Conservation (phyloP, 139 green algal species). For the Penium margaritaceum region DNA sequence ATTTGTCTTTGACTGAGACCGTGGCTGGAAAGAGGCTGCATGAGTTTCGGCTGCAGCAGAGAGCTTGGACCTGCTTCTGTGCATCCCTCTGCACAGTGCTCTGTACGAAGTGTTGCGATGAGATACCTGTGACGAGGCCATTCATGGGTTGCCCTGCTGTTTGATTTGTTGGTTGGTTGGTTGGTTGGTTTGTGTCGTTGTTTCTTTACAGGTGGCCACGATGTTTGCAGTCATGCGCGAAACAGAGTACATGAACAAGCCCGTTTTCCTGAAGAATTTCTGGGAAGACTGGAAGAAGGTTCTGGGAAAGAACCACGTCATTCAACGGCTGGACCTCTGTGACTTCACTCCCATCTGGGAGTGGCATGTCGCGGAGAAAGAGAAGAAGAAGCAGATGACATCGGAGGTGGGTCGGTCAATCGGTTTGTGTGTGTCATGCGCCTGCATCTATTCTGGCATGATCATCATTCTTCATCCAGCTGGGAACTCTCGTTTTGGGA, state of each 20-base stretch:
- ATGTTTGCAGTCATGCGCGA: slow-evolving; percentile 95
- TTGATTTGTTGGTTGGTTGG: not conserved
- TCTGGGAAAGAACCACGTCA: slow-evolving; percentile 76
- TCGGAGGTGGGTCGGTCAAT: slow-evolving; percentile 67
- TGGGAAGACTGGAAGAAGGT: slow-evolving; percentile 86
- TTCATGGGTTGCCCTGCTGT: not conserved
- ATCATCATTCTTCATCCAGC: too few relatives aligned
- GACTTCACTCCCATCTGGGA: slow-evolving; percentile 95
- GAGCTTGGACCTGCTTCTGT: too few relatives aligned
- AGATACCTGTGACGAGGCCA: too few relatives aligned
- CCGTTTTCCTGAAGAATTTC: slow-evolving; percentile 85
- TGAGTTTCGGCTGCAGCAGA: too few relatives aligned
- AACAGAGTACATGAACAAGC: slow-evolving; percentile 92
- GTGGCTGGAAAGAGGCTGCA: too few relatives aligned
- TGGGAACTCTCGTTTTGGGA: too few relatives aligned
- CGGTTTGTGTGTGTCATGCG: too few relatives aligned
- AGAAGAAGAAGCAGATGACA: slow-evolving; percentile 80
- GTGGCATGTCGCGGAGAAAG: slow-evolving; percentile 71
- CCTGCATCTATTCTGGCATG: too few relatives aligned
- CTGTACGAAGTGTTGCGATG: too few relatives aligned
- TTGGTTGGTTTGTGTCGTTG: not conserved
- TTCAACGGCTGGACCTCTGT: slow-evolving; percentile 80
- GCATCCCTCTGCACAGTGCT: too few relatives aligned
- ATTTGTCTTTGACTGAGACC: too few relatives aligned
- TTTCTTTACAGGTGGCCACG: slow-evolving; percentile 72